Evolutionary conservation across 306 rosid genomes (phyloP).

Genomic region (Glycine tomentella): DNA sequence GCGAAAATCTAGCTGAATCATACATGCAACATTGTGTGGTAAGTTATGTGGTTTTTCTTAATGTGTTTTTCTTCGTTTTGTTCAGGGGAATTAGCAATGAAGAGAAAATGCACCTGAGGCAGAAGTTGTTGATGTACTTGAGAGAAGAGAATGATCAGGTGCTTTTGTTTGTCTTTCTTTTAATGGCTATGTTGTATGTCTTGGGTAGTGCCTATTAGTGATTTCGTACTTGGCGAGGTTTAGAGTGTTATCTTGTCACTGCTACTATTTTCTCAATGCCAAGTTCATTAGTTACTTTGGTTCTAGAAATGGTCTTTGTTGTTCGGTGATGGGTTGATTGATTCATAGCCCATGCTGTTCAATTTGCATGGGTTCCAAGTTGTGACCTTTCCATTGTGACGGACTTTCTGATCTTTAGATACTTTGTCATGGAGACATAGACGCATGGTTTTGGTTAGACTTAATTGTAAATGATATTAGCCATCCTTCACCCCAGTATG

Average conservation of each 20-base stretch:
- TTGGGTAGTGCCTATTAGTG: not conserved
- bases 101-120: slow-evolving; percentile 84
- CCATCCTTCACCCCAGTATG: not conserved
- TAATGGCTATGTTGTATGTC: not conserved
- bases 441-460: not conserved
- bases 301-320: slow-evolving; percentile 37
- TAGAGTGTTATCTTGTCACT: slow-evolving; percentile 11
- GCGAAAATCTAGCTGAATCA: slow-evolving; percentile 19
- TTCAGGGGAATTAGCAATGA: slow-evolving; percentile 86
- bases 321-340: slow-evolving; percentile 22
- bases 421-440: not conserved
- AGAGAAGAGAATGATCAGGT: slow-evolving; percentile 93
- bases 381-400: not conserved
- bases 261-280: not conserved
- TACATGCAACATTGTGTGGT: slow-evolving; percentile 40
- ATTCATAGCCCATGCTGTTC: slow-evolving; percentile 8
- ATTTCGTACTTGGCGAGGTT: not conserved
- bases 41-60: slow-evolving; percentile 32
- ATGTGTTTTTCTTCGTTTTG: not conserved
- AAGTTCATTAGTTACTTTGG: slow-evolving; percentile 26
- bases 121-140: slow-evolving; percentile 80
- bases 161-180: slow-evolving; percentile 1
- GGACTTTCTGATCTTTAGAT: slow-evolving; percentile 20
- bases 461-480: slow-evolving; percentile 5
- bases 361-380: slow-evolving; percentile 5